Percentiles rank a stretch among this genome's conserved stretches.
Conservation (phyloP, 2,329 filamentous ascomycete species). For the Madurella mycetomatis region DNA sequence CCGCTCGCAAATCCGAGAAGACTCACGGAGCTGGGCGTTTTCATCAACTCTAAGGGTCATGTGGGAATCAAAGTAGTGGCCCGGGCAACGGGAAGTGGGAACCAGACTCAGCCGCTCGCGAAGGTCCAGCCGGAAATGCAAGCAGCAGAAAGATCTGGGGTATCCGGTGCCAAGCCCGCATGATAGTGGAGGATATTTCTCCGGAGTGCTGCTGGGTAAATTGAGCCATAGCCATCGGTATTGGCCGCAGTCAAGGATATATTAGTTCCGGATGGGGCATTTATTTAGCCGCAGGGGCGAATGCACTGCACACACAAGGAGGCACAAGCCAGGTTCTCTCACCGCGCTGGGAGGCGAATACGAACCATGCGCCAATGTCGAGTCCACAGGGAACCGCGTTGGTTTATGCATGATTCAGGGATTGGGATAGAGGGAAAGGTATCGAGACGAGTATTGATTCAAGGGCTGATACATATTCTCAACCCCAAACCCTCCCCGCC, state of each 20-base stretch:
- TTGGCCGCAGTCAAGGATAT: conserved; percentile 1
- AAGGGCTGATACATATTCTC: no score
- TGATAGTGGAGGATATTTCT: not conserved
- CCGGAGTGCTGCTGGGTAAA: conserved; percentile 8
- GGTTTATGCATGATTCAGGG: no score
- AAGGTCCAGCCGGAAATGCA: not conserved
- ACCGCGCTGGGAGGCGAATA: no score
- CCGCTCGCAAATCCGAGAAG: no score
- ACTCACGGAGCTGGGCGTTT: not conserved
- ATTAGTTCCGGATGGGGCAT: not conserved
- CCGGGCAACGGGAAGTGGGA: not conserved
- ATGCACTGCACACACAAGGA: not conserved
- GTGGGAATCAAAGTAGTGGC: not conserved
- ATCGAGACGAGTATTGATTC: no score
- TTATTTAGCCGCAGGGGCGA: conserved; percentile 6
- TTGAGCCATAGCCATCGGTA: not conserved
- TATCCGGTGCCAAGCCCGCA: conserved; percentile 2
- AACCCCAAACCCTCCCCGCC: no score
- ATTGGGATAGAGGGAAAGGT: no score
- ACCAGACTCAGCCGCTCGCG: not conserved
- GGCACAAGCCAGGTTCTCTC: not conserved
- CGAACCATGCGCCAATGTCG: no score
- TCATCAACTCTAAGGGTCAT: not conserved
- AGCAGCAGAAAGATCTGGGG: not conserved
- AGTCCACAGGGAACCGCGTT: no score